Base-by-base conservation (phyloP, 1,139 yeast species). In the Wickerhamomyces sp. region DNA sequence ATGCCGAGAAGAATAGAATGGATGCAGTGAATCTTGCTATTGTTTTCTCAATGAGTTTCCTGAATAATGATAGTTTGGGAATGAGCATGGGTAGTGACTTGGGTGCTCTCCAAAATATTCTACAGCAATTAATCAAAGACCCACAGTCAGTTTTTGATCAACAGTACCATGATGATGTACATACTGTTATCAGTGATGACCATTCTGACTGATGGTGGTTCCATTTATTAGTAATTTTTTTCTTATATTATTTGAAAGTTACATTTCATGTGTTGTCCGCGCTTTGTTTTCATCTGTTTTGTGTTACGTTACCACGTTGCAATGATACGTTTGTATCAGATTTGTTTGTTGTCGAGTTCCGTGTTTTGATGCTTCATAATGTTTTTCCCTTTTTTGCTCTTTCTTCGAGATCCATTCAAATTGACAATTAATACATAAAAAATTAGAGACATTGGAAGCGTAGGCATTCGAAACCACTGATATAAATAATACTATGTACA, bases 21-120 rank as follows among this genome's bases (percentile, higher is more conserved):
- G 84, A 81, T 44, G 74, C 89, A 4, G 81, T 85, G 8, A 86
- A 86, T 55, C 64, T 86, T 54, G 92, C 95, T 10, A 86, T 89
- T 42, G 95, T 86, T 7, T 76, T 76, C 51, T 71, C 81, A 5
- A 76, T 76, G 79, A 73, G 79, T 58, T 73, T 76, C 50, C 58
- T 76, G 35, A 61, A 63, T 44, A 68, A 63, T 47, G 70, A 64
- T 30, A 63, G 61, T 41, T 47, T 65, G 29, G 67, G 65, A 10
- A 54, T 54, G 19, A 63, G 68, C 35, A 64, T 67, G 67, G 71
- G 69, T 3, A 52, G 65, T n/a, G 66, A 62, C 19, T 42, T 67
- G 22, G 72, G 71, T 16, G 67, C 68, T 3, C 49, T 67, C 35
- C 71, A 67, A 46, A 56, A 56, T n/a, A 61, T 66, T 33, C 45